These are phyloP conservation scores for Synchytrium microbalum DNA, from an alignment of 371 early-diverging fungal species.

Conservation along the genomic window DNA sequence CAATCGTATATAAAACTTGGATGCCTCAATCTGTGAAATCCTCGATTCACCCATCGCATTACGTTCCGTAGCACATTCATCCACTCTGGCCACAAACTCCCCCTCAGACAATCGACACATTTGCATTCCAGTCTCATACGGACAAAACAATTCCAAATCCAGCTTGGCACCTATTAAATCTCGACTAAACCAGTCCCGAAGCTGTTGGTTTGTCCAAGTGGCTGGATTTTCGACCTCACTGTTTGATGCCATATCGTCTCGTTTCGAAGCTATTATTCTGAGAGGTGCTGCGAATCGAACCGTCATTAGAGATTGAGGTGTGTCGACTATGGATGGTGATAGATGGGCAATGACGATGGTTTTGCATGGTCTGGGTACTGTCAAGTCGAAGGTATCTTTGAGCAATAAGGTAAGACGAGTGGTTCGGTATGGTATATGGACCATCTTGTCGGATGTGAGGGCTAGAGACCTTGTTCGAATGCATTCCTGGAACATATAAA, in stretches of 20 bases:
- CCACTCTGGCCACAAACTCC: conserved; percentile 24
- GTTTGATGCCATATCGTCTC: background rate
- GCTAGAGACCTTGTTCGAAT: background rate
- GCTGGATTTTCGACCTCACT: conserved; percentile 26
- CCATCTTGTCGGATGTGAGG: conserved; percentile 4
- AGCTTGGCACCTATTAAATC: conserved; percentile 6
- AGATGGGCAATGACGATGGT: conserved; percentile 37
- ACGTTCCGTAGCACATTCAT: too few species aligned
- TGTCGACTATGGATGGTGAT: conserved; percentile 19
- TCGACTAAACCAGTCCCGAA: background rate
- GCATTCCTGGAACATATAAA: conserved; percentile 16
- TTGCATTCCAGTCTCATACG: conserved; percentile 30
- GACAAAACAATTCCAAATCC: conserved; percentile 23
- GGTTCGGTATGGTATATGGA: conserved; percentile 34
- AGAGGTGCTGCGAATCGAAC: conserved; percentile 11
- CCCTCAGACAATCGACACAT: conserved; percentile 24
- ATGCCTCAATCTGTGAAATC: too few species aligned
- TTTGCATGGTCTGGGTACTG: conserved; percentile 17
- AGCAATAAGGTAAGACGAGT: conserved; percentile 34
- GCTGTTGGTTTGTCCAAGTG: conserved; percentile 23
- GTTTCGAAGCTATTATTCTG: background rate
- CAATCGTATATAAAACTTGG: too few species aligned
- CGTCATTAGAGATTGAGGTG: background rate
- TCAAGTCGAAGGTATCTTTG: conserved; percentile 35
- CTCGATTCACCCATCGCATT: too few species aligned